A percentile compares a stretch with the other conserved stretches of the same genome.
phyloP scores from a whole-genome alignment of 257 asterid genomes.

The Cynanchum wilfordii region DNA sequence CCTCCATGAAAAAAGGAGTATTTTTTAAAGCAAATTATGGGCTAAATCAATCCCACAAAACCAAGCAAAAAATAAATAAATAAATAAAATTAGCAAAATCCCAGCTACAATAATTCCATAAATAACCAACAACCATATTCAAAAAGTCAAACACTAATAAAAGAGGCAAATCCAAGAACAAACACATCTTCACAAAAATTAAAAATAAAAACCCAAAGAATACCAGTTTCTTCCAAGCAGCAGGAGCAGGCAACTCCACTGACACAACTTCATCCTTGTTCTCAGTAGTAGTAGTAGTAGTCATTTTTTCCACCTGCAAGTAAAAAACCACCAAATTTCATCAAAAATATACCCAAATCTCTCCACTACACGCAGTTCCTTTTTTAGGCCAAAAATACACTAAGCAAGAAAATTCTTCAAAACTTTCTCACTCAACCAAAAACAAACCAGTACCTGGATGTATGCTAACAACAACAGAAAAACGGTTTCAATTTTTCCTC shows the following conservation, averaged over 20 bases:
- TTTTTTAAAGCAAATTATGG: background rate
- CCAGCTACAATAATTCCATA: background rate
- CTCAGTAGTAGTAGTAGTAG: slow-evolving; percentile 22
- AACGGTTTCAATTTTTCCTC: background rate
- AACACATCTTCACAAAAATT: no score
- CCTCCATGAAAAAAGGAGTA: background rate
- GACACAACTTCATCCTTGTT: slow-evolving; percentile 27
- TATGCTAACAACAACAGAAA: background rate
- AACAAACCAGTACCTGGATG: background rate
- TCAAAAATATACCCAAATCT: background rate
- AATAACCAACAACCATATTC: background rate
- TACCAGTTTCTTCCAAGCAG: slow-evolving; percentile 49
- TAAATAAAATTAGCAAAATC: background rate
- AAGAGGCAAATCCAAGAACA: background rate
- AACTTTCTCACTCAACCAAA: background rate
- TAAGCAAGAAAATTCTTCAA: background rate
- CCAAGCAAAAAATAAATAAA: background rate
- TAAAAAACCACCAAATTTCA: slow-evolving; percentile 15
- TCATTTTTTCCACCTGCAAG: slow-evolving; percentile 26
- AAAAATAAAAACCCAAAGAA: background rate
- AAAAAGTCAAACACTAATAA: background rate
- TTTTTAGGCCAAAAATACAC: background rate
- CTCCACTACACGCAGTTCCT: background rate
- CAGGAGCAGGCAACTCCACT: slow-evolving; percentile 45
- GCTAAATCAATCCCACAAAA: background rate